Conservation (phyloP, 257 asterid genomes). For the Eucommia ulmoides region DNA sequence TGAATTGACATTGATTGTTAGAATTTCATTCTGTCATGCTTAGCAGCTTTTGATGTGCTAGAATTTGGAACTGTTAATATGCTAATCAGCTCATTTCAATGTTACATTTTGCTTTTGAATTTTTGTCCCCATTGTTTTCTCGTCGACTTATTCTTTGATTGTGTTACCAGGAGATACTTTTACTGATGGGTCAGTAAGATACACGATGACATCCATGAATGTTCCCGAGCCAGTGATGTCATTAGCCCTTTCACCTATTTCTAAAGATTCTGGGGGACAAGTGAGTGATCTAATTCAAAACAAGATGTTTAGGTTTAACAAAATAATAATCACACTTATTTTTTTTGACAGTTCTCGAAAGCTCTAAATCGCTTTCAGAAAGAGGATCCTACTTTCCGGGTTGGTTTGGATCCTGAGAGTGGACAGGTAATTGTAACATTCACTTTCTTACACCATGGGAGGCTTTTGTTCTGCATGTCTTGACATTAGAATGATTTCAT, state of each 20-base stretch:
- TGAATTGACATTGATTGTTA: too few species aligned
- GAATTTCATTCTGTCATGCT: too few species aligned
- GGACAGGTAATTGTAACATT: slow-evolving; percentile 47
- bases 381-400: slow-evolving; percentile 99
- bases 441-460: neutral
- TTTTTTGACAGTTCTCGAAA: slow-evolving; percentile 78
- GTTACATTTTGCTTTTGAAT: neutral
- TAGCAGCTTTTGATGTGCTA: too few species aligned
- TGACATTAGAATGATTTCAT: slow-evolving; percentile 19
- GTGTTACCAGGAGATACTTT: slow-evolving; percentile 81
- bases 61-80: too few species aligned
- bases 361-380: slow-evolving; percentile 94
- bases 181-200: slow-evolving; percentile 87
- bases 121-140: neutral
- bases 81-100: too few species aligned
- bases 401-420: slow-evolving; percentile 92
- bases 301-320: too few species aligned
- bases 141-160: slow-evolving; percentile 10
- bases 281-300: slow-evolving; percentile 39
- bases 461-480: neutral
- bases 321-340: too few species aligned
- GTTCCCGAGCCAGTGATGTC: slow-evolving; percentile 99
- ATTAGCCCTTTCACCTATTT: slow-evolving; percentile 85
- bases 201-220: slow-evolving; percentile 98
- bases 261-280: slow-evolving; percentile 94